phyloP scores from a whole-genome alignment of 75 land plant species.

The Adiantum capillusveneris region DNA sequence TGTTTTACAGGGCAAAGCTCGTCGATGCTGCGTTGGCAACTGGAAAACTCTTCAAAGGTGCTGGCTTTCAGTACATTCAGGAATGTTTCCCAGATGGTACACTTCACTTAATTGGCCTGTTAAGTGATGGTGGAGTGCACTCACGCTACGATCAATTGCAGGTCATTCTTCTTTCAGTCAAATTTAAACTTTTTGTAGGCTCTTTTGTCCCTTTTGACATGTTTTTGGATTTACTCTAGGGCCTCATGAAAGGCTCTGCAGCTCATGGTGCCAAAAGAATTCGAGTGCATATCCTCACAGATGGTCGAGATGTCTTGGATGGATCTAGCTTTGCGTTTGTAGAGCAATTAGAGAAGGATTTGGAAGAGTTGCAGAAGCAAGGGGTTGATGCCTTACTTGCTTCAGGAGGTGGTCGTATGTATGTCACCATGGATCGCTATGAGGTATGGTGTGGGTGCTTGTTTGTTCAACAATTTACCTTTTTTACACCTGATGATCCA shows the following conservation, averaged over 20 bases:
- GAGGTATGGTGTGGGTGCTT: slow-evolving; percentile 78
- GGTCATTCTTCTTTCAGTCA: too few relatives aligned
- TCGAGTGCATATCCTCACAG: slow-evolving; percentile 85
- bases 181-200: too few relatives aligned
- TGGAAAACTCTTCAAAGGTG: slow-evolving; percentile 82
- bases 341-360: slow-evolving; percentile 74
- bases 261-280: slow-evolving; percentile 88
- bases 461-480: too few relatives aligned
- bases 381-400: slow-evolving; percentile 93
- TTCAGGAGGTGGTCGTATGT: slow-evolving; percentile 98
- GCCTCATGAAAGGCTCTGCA: slow-evolving; percentile 72
- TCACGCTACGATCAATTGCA: slow-evolving; percentile 83
- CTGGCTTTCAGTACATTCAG: slow-evolving; percentile 82
- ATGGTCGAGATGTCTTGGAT: slow-evolving; percentile 97
- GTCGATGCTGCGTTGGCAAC: slow-evolving; percentile 80
- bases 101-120: slow-evolving; percentile 82
- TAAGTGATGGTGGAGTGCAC: slow-evolving; percentile 99
- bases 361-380: slow-evolving; percentile 47
- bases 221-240: slow-evolving; percentile 32
- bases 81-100: slow-evolving; percentile 64
- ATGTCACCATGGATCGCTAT: slow-evolving; percentile 98
- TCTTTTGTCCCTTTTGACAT: too few relatives aligned
- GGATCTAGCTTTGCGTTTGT: slow-evolving; percentile 83
- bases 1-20: slow-evolving; percentile 71
- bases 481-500: too few relatives aligned